Conservation (phyloP, 352 stramenopile species). For the Thalassiosira ordinaria region DNA sequence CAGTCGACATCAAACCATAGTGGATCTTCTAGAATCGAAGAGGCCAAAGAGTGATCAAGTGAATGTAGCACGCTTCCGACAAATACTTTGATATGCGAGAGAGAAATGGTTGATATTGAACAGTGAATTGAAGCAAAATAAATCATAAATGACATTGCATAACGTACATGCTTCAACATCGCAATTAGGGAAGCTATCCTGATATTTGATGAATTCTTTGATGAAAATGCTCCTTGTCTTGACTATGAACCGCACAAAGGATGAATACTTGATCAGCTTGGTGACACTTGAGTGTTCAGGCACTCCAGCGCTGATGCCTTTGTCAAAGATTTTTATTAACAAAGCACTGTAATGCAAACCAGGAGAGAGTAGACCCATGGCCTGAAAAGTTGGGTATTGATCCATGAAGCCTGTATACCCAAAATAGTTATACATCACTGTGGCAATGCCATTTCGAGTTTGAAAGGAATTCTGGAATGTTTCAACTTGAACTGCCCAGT, state of each 20-base stretch:
- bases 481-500: too few species aligned
- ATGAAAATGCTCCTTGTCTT: neutral
- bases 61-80: constrained; percentile 7
- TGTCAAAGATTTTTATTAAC: neutral
- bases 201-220: neutral
- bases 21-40: constrained; percentile 18
- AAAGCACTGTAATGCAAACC: neutral
- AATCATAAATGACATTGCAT: neutral
- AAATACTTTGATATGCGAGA: too few species aligned
- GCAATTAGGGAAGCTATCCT: neutral
- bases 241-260: neutral
- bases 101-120: too few species aligned
- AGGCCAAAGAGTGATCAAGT: constrained; percentile 36
- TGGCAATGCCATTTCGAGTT: too few species aligned
- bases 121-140: too few species aligned
- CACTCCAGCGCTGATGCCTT: neutral
- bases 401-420: neutral
- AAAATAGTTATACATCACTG: too few species aligned
- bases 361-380: neutral
- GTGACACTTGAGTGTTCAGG: neutral
- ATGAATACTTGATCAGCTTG: neutral
- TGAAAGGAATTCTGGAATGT: too few species aligned
- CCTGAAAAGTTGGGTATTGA: neutral
- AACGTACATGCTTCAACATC: too few species aligned
- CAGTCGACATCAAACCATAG: constrained; percentile 27